Evolutionary conservation across 176 grass and related monocot species (phyloP).

Genomic region (Tillandsia leiboldiana): DNA sequence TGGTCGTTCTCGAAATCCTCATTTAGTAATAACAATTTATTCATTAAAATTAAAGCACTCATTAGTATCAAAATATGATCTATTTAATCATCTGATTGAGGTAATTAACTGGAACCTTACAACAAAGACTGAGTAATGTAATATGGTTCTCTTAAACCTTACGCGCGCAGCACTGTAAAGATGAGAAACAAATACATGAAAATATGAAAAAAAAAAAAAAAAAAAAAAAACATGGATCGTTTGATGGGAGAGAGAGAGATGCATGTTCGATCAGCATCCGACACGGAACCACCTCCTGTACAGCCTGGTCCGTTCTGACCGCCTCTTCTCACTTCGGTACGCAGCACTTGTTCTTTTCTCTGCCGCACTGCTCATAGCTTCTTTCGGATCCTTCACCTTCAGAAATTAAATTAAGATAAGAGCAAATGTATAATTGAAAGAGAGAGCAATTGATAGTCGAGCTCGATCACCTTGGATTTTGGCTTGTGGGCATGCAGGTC

Average conservation of each 20-base stretch:
- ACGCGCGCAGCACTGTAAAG: neutral
- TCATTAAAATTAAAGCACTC: no score
- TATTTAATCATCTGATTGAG: no score
- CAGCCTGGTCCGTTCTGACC: constrained; percentile 3
- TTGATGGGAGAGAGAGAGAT: neutral
- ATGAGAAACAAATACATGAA: neutral
- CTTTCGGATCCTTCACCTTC: constrained; percentile 1
- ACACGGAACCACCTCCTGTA: constrained; percentile 17
- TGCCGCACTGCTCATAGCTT: neutral
- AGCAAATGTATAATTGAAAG: neutral
- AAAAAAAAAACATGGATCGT: neutral
- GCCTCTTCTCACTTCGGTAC: constrained; percentile 9
- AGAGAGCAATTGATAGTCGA: neutral
- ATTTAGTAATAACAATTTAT: no score
- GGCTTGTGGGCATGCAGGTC: constrained; percentile 7
- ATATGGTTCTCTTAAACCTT: neutral
- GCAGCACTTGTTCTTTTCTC: neutral
- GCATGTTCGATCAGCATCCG: constrained; percentile 11
- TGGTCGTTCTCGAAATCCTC: no score
- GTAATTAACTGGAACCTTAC: no score
- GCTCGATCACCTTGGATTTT: neutral
- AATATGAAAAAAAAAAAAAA: neutral
- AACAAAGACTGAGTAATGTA: no score
- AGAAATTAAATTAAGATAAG: neutral
- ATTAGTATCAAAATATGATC: no score